A percentile compares a stretch with the other conserved stretches of the same genome.
Evolutionary conservation across 805 yeast genomes (phyloP).

Genomic region (Cyberlindnera saturnus): DNA sequence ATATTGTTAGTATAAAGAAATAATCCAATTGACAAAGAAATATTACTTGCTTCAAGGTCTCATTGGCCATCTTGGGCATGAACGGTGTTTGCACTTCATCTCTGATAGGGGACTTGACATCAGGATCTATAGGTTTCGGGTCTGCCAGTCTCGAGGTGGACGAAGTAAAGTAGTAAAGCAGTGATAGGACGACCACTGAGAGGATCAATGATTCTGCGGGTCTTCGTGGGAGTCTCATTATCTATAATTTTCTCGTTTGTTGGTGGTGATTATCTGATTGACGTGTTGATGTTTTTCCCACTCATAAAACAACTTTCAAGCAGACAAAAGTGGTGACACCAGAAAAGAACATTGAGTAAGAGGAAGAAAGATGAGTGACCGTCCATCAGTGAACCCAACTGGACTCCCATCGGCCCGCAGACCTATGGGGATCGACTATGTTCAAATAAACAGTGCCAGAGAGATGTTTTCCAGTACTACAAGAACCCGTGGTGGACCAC

Average conservation of each 20-base stretch:
- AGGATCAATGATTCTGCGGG: constrained; percentile 5
- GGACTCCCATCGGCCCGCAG: constrained; percentile 1
- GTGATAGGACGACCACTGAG: constrained; percentile 8
- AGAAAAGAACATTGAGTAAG: background rate
- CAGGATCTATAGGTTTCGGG: constrained; percentile 22
- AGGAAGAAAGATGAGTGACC: background rate
- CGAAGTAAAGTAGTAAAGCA: constrained; percentile 14
- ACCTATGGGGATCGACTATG: constrained; percentile 40
- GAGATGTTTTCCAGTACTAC: constrained; percentile 46
- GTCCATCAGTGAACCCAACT: constrained; percentile 2
- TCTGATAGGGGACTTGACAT: constrained; percentile 25
- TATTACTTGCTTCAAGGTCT: constrained; percentile 42
- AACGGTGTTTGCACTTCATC: constrained; percentile 14
- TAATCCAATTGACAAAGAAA: too few species aligned
- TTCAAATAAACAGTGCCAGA: constrained; percentile 56
- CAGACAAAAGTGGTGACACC: too few species aligned
- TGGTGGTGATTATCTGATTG: background rate
- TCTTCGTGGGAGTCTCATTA: constrained; percentile 7
- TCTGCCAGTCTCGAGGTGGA: constrained; percentile 15
- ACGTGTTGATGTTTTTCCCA: background rate
- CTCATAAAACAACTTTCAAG: background rate
- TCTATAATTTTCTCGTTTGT: constrained; percentile 4
- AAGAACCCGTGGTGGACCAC: constrained; percentile 25
- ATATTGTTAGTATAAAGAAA: background rate
- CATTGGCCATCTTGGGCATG: constrained; percentile 94